phyloP scores from a whole-genome alignment of 2,329 filamentous ascomycete species.

The Cercospora nicotianae region DNA sequence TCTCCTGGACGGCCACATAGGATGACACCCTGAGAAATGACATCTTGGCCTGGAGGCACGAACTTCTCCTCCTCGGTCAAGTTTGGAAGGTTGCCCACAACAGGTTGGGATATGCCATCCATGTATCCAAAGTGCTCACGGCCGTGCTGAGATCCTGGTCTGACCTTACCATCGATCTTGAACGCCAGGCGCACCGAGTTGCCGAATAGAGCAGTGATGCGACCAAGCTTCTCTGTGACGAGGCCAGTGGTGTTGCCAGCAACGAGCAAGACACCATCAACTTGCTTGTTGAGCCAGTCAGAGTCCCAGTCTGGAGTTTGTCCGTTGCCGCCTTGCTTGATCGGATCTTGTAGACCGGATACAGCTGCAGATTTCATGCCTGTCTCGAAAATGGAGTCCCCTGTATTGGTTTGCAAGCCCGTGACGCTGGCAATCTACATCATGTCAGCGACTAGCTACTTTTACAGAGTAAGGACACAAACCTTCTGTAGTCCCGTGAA shows the following conservation, averaged over 20 bases:
- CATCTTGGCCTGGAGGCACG: slow-evolving; percentile 37
- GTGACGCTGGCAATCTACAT: slow-evolving; percentile 33
- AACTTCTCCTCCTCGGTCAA: slow-evolving; percentile 22
- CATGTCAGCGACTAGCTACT: neutral
- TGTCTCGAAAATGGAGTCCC: slow-evolving; percentile 37
- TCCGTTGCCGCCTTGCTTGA: slow-evolving; percentile 30
- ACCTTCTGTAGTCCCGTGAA: slow-evolving; percentile 33
- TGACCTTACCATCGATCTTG: slow-evolving; percentile 37
- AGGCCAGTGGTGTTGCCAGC: slow-evolving; percentile 36
- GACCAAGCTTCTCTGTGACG: slow-evolving; percentile 34
- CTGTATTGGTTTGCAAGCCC: slow-evolving; percentile 32
- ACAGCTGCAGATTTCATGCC: slow-evolving; percentile 40
- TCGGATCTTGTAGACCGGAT: slow-evolving; percentile 29
- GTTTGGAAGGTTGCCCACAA: slow-evolving; percentile 39
- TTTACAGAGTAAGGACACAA: neutral
- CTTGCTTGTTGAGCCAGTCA: slow-evolving; percentile 37
- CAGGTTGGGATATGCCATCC: slow-evolving; percentile 48
- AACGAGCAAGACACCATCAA: slow-evolving; percentile 43
- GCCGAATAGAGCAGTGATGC: slow-evolving; percentile 38
- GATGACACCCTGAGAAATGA: slow-evolving; percentile 40
- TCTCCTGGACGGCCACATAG: slow-evolving; percentile 44
- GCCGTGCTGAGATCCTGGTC: slow-evolving; percentile 40
- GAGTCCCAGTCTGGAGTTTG: slow-evolving; percentile 26
- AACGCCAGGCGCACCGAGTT: slow-evolving; percentile 36
- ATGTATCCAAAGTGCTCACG: slow-evolving; percentile 49